A percentile compares a stretch with the other conserved stretches of the same genome.
Evolutionary conservation across 2,329 filamentous ascomycete species (phyloP).

Genomic region (Cladosporium sphaerospermum): DNA sequence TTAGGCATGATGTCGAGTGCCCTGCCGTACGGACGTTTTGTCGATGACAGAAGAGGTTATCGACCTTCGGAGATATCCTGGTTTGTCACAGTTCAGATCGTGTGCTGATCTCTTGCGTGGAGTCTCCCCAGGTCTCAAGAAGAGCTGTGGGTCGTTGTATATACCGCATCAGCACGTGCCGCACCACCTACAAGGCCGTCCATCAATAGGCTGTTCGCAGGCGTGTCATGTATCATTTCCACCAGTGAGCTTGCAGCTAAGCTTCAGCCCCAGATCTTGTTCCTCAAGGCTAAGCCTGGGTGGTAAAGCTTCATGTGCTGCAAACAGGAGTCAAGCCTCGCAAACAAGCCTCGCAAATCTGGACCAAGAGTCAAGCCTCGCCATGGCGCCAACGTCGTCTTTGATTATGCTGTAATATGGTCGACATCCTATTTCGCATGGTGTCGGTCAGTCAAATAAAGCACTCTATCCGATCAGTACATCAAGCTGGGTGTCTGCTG

Average conservation of each 20-base stretch:
- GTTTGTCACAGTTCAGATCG: background rate
- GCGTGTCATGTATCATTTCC: background rate
- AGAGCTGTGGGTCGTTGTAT: background rate
- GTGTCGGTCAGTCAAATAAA: background rate
- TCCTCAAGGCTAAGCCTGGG: background rate
- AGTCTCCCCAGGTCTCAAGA: background rate
- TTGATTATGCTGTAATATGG: background rate
- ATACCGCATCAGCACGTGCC: background rate
- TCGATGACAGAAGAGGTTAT: background rate
- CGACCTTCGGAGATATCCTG: background rate
- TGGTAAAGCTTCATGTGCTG: background rate
- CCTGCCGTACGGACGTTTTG: background rate
- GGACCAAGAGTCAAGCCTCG: slow-evolving; percentile 4
- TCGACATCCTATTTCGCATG: background rate
- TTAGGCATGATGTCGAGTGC: background rate
- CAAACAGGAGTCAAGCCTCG: background rate
- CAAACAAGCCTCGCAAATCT: background rate
- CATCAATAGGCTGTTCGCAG: background rate
- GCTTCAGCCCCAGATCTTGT: background rate
- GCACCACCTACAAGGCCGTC: background rate
- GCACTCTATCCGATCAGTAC: background rate
- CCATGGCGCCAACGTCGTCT: slow-evolving; percentile 2
- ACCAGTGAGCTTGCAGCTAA: slow-evolving; percentile 9
- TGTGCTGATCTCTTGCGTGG: background rate
- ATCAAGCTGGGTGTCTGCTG: background rate